A percentile compares a stretch with the other conserved stretches of the same genome.
Evolutionary conservation across 73 alveolate species (phyloP).

Genomic region (Paramecium octaurelia): DNA sequence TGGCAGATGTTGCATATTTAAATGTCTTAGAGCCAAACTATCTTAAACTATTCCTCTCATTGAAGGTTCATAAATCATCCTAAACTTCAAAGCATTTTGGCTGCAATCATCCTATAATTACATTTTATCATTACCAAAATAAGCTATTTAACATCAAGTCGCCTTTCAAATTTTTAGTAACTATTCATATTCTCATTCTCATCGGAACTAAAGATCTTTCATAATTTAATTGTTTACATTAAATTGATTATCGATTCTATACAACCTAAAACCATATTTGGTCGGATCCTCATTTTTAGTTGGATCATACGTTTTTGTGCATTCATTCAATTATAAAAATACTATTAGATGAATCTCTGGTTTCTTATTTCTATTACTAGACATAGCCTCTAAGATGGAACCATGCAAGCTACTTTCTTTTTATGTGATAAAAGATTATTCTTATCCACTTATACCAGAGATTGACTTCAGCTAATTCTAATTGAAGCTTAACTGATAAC

Average conservation of each 20-base stretch:
- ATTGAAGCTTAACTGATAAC: constrained; percentile 40
- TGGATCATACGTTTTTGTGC: neutral
- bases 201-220: neutral
- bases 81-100: neutral
- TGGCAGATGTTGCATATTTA: neutral
- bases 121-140: neutral
- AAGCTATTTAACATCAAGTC: neutral
- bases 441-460: constrained; percentile 3
- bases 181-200: constrained; percentile 23
- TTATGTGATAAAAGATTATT: constrained; percentile 3
- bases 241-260: neutral
- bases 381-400: neutral
- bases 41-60: constrained; percentile 36
- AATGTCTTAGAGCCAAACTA: constrained; percentile 19
- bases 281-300: constrained; percentile 14
- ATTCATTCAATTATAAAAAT: neutral
- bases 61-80: constrained; percentile 33
- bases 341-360: neutral
- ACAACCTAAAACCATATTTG: neutral
- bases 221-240: neutral
- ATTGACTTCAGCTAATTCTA: neutral
- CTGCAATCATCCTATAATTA: neutral
- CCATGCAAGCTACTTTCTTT: constrained; percentile 14
- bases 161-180: neutral
- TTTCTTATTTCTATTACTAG: neutral